A percentile compares a stretch with the other conserved stretches of the same genome.
These are phyloP conservation scores for Ceratobasidium theobromae DNA, from an alignment of 1,284 basidiomycete genomes.

Conservation along the genomic window DNA sequence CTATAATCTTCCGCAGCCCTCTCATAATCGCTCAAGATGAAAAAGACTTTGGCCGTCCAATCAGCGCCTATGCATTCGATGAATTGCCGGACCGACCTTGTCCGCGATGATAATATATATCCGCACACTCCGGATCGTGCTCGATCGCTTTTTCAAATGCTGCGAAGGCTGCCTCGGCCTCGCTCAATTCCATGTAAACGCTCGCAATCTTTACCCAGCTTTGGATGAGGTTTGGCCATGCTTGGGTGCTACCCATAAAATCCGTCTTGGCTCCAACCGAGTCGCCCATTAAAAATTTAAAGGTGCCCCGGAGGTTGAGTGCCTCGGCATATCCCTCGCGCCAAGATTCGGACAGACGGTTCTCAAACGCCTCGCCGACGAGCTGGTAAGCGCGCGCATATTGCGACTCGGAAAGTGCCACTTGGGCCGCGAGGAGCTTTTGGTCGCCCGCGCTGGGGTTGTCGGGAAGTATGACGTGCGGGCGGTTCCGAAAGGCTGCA, in stretches of 20 bases:
- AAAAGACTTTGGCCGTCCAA: conserved; percentile 71
- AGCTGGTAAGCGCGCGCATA: conserved; percentile 82
- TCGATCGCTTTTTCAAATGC: conserved; percentile 91
- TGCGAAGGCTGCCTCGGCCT: conserved; percentile 78
- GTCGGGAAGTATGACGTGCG: conserved; percentile 75
- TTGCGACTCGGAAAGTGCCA: conserved; percentile 85
- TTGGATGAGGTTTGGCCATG: conserved; percentile 81
- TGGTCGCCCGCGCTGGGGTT: conserved; percentile 77
- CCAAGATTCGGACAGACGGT: conserved; percentile 70
- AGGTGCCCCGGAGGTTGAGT: conserved; percentile 91
- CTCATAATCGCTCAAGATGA: conserved; percentile 90
- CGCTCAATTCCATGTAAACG: conserved; percentile 94
- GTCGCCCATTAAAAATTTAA: conserved; percentile 93
- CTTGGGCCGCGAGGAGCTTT: conserved; percentile 77
- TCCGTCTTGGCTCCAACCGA: conserved; percentile 84
- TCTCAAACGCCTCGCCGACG: conserved; percentile 83
- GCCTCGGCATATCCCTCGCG: conserved; percentile 81
- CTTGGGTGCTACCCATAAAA: conserved; percentile 73
- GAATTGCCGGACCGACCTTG: conserved; percentile 62
- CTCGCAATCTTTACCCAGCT: conserved; percentile 96
- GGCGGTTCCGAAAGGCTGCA: conserved; percentile 90
- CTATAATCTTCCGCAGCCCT: conserved; percentile 89
- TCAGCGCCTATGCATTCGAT: background rate
- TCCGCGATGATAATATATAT: conserved; percentile 99
- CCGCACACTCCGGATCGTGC: conserved; percentile 83